A percentile compares a stretch with the other conserved stretches of the same genome.
Evolutionary conservation across 2,329 filamentous ascomycete genomes (phyloP).

Genomic region (Diplocarpon mali): DNA sequence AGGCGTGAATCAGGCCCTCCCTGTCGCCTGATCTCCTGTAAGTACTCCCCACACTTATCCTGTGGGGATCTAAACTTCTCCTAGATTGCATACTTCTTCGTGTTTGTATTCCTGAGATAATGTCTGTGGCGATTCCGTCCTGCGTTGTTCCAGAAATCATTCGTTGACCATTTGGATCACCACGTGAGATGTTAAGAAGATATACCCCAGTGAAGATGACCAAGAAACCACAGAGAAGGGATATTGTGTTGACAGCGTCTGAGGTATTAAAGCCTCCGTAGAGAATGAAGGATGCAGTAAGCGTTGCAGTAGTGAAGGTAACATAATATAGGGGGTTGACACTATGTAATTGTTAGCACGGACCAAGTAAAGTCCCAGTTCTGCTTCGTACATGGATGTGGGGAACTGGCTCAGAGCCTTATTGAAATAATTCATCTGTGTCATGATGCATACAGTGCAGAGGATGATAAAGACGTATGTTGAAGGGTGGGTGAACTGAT

Average conservation of each 20-base stretch:
- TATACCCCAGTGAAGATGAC: constrained; percentile 94
- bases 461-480: constrained; percentile 98
- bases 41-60: constrained; percentile 50
- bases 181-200: constrained; percentile 86
- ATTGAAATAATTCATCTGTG: constrained; percentile 99
- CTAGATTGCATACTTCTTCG: constrained; percentile 87
- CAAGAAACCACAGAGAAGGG: constrained; percentile 83
- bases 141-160: constrained; percentile 49
- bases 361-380: background rate
- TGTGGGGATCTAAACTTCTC: constrained; percentile 52
- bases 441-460: constrained; percentile 84
- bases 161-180: constrained; percentile 71
- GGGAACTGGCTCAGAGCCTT: constrained; percentile 95
- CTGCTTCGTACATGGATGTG: constrained; percentile 73
- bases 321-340: constrained; percentile 84
- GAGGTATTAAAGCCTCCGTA: constrained; percentile 95
- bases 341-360: constrained; percentile 29
- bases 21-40: constrained; percentile 51
- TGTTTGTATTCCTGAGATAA: constrained; percentile 79
- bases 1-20: constrained; percentile 75
- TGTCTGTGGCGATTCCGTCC: constrained; percentile 83
- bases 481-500: constrained; percentile 89
- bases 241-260: constrained; percentile 83
- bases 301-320: constrained; percentile 88
- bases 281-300: constrained; percentile 90